Conservation (phyloP, 768 basidiomycete genomes). For the Lepiota venenata region DNA sequence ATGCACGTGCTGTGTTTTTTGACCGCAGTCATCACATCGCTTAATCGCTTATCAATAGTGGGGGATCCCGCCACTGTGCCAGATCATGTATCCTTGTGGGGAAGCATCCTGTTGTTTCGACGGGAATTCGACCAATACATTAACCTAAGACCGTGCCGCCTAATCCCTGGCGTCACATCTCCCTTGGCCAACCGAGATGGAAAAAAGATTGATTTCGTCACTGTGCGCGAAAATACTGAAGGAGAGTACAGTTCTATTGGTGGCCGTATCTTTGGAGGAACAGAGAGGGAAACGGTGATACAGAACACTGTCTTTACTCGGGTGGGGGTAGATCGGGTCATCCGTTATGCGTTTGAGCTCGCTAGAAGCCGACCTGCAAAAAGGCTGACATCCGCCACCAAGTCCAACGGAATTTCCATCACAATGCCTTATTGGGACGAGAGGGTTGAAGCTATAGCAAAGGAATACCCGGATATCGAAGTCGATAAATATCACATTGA, state of each 20-base stretch:
- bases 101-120: slow-evolving; percentile 45
- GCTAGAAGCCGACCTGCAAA: slow-evolving; percentile 46
- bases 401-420: slow-evolving; percentile 47
- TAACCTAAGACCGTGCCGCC: slow-evolving; percentile 44
- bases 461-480: slow-evolving; percentile 49
- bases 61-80: slow-evolving; percentile 47
- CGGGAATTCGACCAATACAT: slow-evolving; percentile 51
- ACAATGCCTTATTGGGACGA: slow-evolving; percentile 50
- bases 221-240: slow-evolving; percentile 55
- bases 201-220: slow-evolving; percentile 47
- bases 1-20: slow-evolving; percentile 9
- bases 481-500: slow-evolving; percentile 49
- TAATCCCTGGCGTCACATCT: slow-evolving; percentile 43
- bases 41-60: slow-evolving; percentile 25
- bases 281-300: slow-evolving; percentile 36
- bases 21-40: slow-evolving; percentile 3
- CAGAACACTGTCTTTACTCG: slow-evolving; percentile 50
- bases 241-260: slow-evolving; percentile 53
- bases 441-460: slow-evolving; percentile 41
- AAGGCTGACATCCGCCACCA: slow-evolving; percentile 50
- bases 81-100: slow-evolving; percentile 58
- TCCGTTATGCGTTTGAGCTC: slow-evolving; percentile 50
- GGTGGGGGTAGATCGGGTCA: slow-evolving; percentile 43
- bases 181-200: slow-evolving; percentile 41
- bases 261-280: slow-evolving; percentile 38